Evolutionary conservation across 2,329 filamentous ascomycete genomes (phyloP).

Genomic region (Ophiostoma tasmaniense): DNA sequence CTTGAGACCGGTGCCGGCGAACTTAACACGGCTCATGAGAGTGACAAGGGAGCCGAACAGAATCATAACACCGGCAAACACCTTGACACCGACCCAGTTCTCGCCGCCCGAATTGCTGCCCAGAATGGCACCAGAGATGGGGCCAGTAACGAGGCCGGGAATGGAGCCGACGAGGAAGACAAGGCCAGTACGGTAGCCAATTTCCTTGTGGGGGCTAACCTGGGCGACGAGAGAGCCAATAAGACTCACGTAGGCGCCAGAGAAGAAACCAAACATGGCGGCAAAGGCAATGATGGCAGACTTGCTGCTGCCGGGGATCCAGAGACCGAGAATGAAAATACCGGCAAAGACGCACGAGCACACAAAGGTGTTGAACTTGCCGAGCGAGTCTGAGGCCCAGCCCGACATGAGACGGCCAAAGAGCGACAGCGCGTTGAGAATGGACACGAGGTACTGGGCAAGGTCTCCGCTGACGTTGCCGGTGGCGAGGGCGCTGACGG

Average conservation of each 20-base stretch:
- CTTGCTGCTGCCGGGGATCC: slow-evolving; percentile 30
- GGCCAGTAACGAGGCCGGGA: slow-evolving; percentile 42
- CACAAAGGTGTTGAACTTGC: slow-evolving; percentile 36
- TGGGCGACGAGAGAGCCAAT: slow-evolving; percentile 36
- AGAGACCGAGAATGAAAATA: slow-evolving; percentile 34
- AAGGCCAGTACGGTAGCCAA: slow-evolving; percentile 46
- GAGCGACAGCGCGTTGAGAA: slow-evolving; percentile 27
- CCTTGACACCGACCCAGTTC: slow-evolving; percentile 30
- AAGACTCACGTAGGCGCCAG: slow-evolving; percentile 31
- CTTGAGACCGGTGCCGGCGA: slow-evolving; percentile 24
- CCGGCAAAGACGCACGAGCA: slow-evolving; percentile 37
- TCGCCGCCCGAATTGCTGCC: slow-evolving; percentile 12
- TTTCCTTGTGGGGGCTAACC: slow-evolving; percentile 46
- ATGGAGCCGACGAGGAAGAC: slow-evolving; percentile 44
- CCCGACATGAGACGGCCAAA: slow-evolving; percentile 28
- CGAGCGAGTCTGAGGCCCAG: slow-evolving; percentile 29
- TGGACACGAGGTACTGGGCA: slow-evolving; percentile 23
- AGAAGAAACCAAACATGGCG: slow-evolving; percentile 35
- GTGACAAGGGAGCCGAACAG: slow-evolving; percentile 26
- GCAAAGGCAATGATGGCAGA: slow-evolving; percentile 32
- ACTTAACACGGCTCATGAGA: slow-evolving; percentile 22
- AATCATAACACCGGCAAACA: slow-evolving; percentile 30
- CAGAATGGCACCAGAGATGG: slow-evolving; percentile 38
- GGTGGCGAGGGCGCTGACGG: slow-evolving; percentile 21
- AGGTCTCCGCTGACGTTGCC: slow-evolving; percentile 20